Evolutionary conservation across 2,329 filamentous ascomycete genomes (phyloP).

Genomic region (Pseudogymnoascus sp.): DNA sequence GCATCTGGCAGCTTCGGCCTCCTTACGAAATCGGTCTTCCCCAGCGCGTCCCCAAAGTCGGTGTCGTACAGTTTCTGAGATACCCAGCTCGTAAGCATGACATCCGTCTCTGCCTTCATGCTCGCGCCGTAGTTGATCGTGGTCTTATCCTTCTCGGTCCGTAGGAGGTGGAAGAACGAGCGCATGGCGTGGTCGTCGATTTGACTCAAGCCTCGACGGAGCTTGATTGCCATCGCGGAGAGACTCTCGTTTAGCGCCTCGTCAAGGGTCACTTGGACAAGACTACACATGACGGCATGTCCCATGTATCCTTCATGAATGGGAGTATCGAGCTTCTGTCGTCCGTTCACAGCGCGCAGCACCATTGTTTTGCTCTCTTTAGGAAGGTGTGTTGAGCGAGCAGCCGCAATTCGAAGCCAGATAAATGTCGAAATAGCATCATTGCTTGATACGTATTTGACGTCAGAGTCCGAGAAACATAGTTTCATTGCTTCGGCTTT

Average conservation of each 20-base stretch:
- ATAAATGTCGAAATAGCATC: conserved; percentile 1
- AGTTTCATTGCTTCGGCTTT: not conserved
- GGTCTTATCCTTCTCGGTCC: not conserved
- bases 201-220: not conserved
- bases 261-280: not conserved
- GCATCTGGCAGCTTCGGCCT: not conserved
- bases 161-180: not conserved
- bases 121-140: conserved; percentile 1
- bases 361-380: not conserved
- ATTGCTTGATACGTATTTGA: conserved; percentile 1
- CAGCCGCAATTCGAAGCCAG: not conserved
- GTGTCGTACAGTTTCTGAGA: not conserved
- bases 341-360: not conserved
- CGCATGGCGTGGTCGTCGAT: conserved; percentile 1
- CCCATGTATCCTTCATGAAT: conserved; percentile 3
- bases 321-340: not conserved
- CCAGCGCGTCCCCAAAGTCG: not conserved
- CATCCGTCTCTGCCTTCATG: not conserved
- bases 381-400: not conserved
- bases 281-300: not conserved
- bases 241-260: not conserved
- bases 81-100: not conserved
- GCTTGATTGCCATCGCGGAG: not conserved
- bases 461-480: not conserved
- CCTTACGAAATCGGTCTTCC: not conserved